Evolutionary conservation across 371 early-diverging fungal species (phyloP), one percentile per base, ranked within the genome.

Genomic region (Lichtheimia ramosa): DNA sequence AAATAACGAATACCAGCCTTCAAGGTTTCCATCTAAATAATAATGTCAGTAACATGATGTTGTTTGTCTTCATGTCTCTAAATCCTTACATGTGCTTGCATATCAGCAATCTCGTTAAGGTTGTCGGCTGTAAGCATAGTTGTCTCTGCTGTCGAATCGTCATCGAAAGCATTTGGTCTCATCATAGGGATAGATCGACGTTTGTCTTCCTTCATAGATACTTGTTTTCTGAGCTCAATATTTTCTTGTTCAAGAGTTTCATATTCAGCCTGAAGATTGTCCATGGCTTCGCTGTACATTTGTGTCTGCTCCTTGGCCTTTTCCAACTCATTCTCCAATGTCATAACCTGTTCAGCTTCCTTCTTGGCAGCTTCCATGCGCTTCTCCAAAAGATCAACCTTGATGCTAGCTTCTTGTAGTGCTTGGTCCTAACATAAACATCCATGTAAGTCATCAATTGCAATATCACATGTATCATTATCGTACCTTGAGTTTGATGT

Each of bases 381-480:
- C 69, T 85, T 90, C 61, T 91, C 91, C 5, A 94, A 79, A 56
- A 92, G 61, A 50, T 92, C 92, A 5, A 93, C 83, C 67, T 88
- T 89, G 41, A 94, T 87, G 16, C 68, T 64, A 4, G 81, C 68
- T 69, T 96, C 94, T 65, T 91, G 89, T 28, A 93, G 65, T 5
- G 74, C 64, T 79, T 92, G 88, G 43, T 93, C 92, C 82, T 74
- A 59, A 42, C n/a, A n/a, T 34, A 16, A 40, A 24, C 34, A 34
- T 34, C 7, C 14, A 25, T 0, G 51, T 23, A 13, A 27, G 51
- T 10, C 6, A 15, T 16, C 14, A 27, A 51, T 4, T 5, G 14
- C 24, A 27, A 46, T 16, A 46, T 4, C 10, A 46, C 43, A 49
- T 14, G 28, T 21, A 25, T n/a, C n/a, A n/a, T 43, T 16, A 46